phyloP scores from a whole-genome alignment of 1,139 yeast species.

The Pichia sp. region DNA sequence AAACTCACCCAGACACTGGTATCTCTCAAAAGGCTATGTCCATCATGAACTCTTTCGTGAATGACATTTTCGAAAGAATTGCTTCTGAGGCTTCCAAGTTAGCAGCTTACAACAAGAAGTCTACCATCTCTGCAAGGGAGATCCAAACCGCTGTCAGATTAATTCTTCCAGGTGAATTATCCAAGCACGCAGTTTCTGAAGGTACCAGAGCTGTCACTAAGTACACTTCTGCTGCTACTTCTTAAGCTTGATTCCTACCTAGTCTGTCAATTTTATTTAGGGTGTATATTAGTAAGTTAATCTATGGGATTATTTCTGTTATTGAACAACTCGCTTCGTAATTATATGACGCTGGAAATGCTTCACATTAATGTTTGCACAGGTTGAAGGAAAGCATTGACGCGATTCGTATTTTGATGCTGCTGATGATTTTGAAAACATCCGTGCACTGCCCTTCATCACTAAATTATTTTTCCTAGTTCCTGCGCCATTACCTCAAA shows the following conservation, averaged over 20 bases:
- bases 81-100: conserved; percentile 98
- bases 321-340: no score
- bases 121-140: conserved; percentile 98
- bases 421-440: no score
- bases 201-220: conserved; percentile 99
- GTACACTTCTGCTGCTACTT: conserved; percentile 80
- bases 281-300: conserved; percentile 25
- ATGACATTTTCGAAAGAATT: conserved; percentile 91
- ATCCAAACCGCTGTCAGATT: conserved; percentile 99
- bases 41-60: conserved; percentile 97
- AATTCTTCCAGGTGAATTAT: conserved; percentile 99
- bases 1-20: conserved; percentile 99
- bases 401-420: no score
- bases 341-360: no score
- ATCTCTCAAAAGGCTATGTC: conserved; percentile 99
- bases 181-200: conserved; percentile 98
- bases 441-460: no score
- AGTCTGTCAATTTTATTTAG: conserved; percentile 19
- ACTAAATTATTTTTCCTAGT: no score
- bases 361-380: no score
- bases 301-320: conserved; percentile 7
- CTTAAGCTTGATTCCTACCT: conserved; percentile 24
- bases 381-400: no score
- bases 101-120: conserved; percentile 99
- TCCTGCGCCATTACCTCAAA: no score